Evolutionary conservation across 2,329 filamentous ascomycete species (phyloP), one percentile per base, ranked within the genome.

Genomic region (Aspergillus ustus): DNA sequence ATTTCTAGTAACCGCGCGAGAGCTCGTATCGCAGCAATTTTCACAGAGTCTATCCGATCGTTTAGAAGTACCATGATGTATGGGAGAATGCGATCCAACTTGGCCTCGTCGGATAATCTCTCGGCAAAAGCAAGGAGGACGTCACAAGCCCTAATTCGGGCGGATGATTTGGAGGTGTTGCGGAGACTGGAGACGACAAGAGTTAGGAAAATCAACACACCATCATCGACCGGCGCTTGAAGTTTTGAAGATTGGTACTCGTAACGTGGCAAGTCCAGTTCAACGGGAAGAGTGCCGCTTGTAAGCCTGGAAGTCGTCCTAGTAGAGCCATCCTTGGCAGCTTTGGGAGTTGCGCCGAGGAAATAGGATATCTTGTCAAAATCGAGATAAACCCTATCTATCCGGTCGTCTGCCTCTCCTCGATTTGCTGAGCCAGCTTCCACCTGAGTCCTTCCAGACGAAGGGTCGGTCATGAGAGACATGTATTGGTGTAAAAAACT

Each of bases 331-430:
- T 73, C 66, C 43, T 70, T 71, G 34, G 77, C 71, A 50, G 79
- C 77, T 45, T 83, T 83, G 48, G 88, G 82, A 29, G 87, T 85
- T 63, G 92, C 92, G 15, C 92, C 93, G 1, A 99, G 84, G 61
- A 97, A 96, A 73, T 96, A 96, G 0, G 94, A 93, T 56, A 99
- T 97, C 76, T 98, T 99, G 75, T 99, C 95, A 78, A 97, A 98
- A 72, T 99, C 95, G 68, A 91, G 87, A 72, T 91, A 98, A 0
- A 99, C 89, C 48, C 93, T 88, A 70, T 98, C 92, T 71, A 99
- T 98, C 46, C 95, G 87, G 67, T 97, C 93, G 75, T 99, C 95
- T 1, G 93, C 89, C 75, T 97, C 93, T 63, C 91, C 91, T 56
- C 93, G 82, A 70, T 93, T 96, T 66, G 86, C 87, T 3, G 84